Percentiles rank a stretch among this genome's conserved stretches.
phyloP scores from a whole-genome alignment of 345 rosid genomes.

The Hibiscus mutabilis region DNA sequence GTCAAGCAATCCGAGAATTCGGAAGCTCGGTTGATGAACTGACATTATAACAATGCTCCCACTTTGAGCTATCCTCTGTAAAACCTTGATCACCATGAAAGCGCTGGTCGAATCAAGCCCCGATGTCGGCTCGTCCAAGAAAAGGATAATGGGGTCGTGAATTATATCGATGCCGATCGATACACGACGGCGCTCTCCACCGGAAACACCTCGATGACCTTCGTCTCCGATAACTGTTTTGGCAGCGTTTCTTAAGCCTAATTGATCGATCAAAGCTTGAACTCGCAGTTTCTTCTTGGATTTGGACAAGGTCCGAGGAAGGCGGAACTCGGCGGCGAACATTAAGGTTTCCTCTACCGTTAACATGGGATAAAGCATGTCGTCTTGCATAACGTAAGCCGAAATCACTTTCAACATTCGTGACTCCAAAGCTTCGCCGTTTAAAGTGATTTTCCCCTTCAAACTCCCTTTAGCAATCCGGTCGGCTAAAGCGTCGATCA shows the following conservation, averaged over 20 bases:
- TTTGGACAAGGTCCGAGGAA: slow-evolving; percentile 64
- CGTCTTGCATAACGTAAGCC: slow-evolving; percentile 95
- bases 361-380: slow-evolving; percentile 76
- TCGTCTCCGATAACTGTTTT: slow-evolving; percentile 86
- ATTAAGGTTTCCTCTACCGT: slow-evolving; percentile 81
- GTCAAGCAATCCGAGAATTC: slow-evolving; percentile 74
- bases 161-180: slow-evolving; percentile 87
- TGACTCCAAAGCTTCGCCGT: slow-evolving; percentile 69
- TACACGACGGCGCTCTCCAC: slow-evolving; percentile 90
- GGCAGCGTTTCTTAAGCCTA: slow-evolving; percentile 81
- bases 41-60: slow-evolving; percentile 95
- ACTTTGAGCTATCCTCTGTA: slow-evolving; percentile 82
- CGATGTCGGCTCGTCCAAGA: slow-evolving; percentile 92
- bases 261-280: slow-evolving; percentile 75
- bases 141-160: slow-evolving; percentile 80
- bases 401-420: slow-evolving; percentile 74
- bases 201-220: slow-evolving; percentile 92
- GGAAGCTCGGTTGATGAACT: slow-evolving; percentile 86
- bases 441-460: slow-evolving; percentile 55
- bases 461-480: slow-evolving; percentile 75
- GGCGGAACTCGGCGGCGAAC: slow-evolving; percentile 87
- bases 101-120: slow-evolving; percentile 96
- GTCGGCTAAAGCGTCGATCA: slow-evolving; percentile 73
- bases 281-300: slow-evolving; percentile 73
- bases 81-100: slow-evolving; percentile 84